Percentiles rank a stretch among this genome's conserved stretches.
Evolutionary conservation across 352 stramenopile species (phyloP).

Genomic region (Globisporangium rhizosaccharum): DNA sequence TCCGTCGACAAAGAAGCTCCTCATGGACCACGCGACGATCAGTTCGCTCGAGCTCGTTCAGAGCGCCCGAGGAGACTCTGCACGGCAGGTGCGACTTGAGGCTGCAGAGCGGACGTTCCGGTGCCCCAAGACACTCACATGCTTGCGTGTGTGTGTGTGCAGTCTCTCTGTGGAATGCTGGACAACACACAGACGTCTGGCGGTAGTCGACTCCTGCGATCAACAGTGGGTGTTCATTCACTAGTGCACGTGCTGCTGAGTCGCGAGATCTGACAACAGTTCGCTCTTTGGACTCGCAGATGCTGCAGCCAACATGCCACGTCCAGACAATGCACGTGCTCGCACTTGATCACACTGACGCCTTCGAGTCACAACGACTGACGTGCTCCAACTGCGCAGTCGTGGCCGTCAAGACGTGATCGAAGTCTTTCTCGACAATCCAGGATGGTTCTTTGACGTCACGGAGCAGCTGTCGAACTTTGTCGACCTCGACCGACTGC

Average conservation of each 20-base stretch:
- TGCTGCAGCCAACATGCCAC: conserved; percentile 71
- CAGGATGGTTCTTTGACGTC: conserved; percentile 79
- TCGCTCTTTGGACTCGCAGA: conserved; percentile 24
- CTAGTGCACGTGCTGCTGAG: not conserved
- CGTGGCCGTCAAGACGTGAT: conserved; percentile 68
- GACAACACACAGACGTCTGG: conserved; percentile 76
- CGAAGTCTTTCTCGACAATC: conserved; percentile 68
- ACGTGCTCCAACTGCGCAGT: conserved; percentile 16
- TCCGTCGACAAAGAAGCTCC: conserved; percentile 58
- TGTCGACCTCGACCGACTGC: conserved; percentile 61
- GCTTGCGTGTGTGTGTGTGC: not conserved
- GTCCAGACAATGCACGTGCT: conserved; percentile 73
- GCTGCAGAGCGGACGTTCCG: not conserved
- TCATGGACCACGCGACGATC: conserved; percentile 85
- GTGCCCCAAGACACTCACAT: not conserved
- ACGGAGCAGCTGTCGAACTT: conserved; percentile 69
- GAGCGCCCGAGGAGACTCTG: conserved; percentile 42
- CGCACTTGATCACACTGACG: not conserved
- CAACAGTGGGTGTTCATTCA: conserved; percentile 36
- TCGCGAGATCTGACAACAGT: not conserved
- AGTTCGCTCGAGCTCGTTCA: conserved; percentile 66
- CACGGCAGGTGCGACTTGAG: conserved; percentile 34
- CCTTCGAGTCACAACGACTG: too few relatives aligned
- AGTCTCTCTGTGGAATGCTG: conserved; percentile 76
- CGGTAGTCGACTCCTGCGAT: conserved; percentile 69